These are phyloP conservation scores for Phytophthora boehmeriae DNA, from an alignment of 352 stramenopile species.

Conservation along the genomic window DNA sequence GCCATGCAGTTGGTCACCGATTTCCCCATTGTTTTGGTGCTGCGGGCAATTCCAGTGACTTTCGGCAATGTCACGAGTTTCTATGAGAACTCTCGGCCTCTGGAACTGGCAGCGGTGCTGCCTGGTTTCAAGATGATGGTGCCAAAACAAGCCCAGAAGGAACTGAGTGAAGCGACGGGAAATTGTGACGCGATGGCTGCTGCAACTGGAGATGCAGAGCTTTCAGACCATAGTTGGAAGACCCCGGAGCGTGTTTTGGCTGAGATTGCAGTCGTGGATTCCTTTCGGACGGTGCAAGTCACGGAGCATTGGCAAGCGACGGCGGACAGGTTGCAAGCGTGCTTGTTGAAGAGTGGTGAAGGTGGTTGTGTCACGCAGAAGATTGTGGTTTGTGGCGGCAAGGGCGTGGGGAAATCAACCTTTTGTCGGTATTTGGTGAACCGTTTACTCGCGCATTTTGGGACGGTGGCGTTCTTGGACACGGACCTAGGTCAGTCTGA, in stretches of 20 bases:
- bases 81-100: conserved; percentile 51
- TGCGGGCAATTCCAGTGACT: conserved; percentile 66
- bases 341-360: conserved; percentile 24
- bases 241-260: conserved; percentile 48
- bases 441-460: conserved; percentile 77
- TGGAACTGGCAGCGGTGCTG: conserved; percentile 48
- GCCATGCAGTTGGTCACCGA: conserved; percentile 60
- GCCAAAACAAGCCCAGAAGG: conserved; percentile 47
- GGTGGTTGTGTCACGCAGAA: conserved; percentile 31
- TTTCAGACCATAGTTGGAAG: conserved; percentile 57
- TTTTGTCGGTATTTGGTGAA: conserved; percentile 95
- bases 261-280: conserved; percentile 62
- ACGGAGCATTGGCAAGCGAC: conserved; percentile 62
- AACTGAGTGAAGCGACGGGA: conserved; percentile 23
- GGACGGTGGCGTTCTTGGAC: conserved; percentile 93
- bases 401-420: conserved; percentile 96
- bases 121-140: conserved; percentile 87
- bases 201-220: conserved; percentile 13
- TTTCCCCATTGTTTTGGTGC: conserved; percentile 77
- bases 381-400: conserved; percentile 94
- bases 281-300: conserved; percentile 68
- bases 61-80: conserved; percentile 81
- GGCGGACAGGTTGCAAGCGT: conserved; percentile 48
- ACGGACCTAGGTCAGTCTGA: conserved; percentile 96
- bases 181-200: conserved; percentile 19